Percentiles rank a stretch among this genome's conserved stretches.
Conservation (phyloP, 176 grass and related monocot species). For the Ensete ventricosum region DNA sequence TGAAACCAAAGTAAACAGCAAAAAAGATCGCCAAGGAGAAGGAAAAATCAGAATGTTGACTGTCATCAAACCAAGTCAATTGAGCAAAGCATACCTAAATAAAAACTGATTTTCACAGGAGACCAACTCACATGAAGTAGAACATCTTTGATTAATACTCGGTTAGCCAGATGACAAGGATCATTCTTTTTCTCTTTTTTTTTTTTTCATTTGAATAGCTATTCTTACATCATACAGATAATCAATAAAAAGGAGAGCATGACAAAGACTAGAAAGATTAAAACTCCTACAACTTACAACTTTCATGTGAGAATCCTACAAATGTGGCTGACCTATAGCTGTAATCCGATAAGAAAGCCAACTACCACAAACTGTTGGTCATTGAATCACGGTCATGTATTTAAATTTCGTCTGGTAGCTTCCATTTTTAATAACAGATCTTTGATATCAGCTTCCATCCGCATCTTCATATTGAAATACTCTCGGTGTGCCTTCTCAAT, state of each 20-base stretch:
- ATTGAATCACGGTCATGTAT: background rate
- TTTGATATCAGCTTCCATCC: constrained; percentile 73
- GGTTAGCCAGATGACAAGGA: background rate
- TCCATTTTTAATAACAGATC: constrained; percentile 91
- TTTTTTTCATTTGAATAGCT: background rate
- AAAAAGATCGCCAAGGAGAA: background rate
- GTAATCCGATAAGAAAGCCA: constrained; percentile 4
- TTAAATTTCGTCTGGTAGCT: constrained; percentile 52
- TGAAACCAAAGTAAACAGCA: background rate
- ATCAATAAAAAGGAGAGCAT: constrained; percentile 1
- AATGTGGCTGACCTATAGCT: constrained; percentile 6
- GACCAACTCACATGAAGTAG: background rate
- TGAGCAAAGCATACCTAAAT: background rate
- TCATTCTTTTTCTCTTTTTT: too few relatives aligned
- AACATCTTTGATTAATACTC: background rate
- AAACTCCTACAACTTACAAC: constrained; percentile 8
- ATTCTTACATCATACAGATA: background rate
- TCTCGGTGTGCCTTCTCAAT: constrained; percentile 51
- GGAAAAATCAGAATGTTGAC: background rate
- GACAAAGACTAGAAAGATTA: background rate
- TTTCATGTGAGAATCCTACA: constrained; percentile 13
- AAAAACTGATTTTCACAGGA: background rate
- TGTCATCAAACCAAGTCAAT: background rate
- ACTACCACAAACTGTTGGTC: background rate
- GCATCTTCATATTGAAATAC: constrained; percentile 69